Conservation (phyloP, 1,139 yeast species). For the Pichia sp. region DNA sequence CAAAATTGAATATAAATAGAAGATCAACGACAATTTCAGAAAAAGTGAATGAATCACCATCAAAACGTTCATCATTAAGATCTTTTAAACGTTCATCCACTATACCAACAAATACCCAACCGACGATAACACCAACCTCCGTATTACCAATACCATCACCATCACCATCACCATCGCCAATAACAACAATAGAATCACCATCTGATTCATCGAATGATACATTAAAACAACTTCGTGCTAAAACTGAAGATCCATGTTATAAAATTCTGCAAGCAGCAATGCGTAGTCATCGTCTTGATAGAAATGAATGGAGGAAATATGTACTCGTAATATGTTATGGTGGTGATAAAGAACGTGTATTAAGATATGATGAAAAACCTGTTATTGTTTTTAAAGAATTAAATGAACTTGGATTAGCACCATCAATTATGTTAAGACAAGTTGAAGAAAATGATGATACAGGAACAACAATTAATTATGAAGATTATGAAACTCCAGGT, state of each 20-base stretch:
- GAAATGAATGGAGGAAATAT: constrained; percentile 83
- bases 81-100: no score
- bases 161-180: constrained; percentile 37
- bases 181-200: not conserved
- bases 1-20: no score
- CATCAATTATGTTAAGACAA: constrained; percentile 89
- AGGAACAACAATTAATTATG: constrained; percentile 12
- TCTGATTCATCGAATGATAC: constrained; percentile 44
- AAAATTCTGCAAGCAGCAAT: constrained; percentile 86
- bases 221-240: constrained; percentile 76
- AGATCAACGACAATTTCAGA: no score
- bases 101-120: no score
- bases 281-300: constrained; percentile 74
- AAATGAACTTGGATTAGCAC: constrained; percentile 81
- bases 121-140: no score
- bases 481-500: constrained; percentile 42
- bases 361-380: constrained; percentile 84
- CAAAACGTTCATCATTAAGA: no score
- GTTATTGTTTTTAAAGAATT: constrained; percentile 82
- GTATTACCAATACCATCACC: no score
- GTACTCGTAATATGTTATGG: constrained; percentile 80
- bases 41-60: no score
- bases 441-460: constrained; percentile 49
- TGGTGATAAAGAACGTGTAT: constrained; percentile 81
- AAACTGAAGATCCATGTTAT: constrained; percentile 88